Evolutionary conservation across 768 basidiomycete genomes (phyloP), one percentile per base, ranked within the genome.

Genomic region (Phlebiopsis flavidoalba): DNA sequence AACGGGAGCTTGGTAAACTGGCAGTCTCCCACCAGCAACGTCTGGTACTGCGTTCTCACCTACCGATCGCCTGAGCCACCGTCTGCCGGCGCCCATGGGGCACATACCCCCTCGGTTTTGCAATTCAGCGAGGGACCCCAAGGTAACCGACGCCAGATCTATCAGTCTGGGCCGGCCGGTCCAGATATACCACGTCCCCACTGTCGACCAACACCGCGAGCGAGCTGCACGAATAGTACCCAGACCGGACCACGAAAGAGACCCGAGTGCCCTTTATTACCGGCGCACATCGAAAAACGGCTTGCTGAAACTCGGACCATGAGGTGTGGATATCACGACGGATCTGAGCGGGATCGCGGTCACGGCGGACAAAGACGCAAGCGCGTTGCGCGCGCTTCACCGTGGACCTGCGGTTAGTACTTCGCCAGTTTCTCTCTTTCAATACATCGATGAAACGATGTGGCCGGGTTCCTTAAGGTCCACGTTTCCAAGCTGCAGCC

Each of bases 111-210:
- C 85, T 84, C 0, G 71, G 74, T 17, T n/a, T n/a, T n/a, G n/a
- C n/a, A n/a, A n/a, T n/a, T n/a, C n/a, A n/a, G n/a, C n/a, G n/a
- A n/a, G n/a, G n/a, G n/a, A n/a, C n/a, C n/a, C n/a, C n/a, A n/a
- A n/a, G n/a, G n/a, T n/a, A n/a, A 82, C 83, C 61, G 76, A 80
- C 60, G 84, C 81, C 0, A 73, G n/a, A n/a, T n/a, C 90, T 55
- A 77, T 90, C 63, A 85, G n/a, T 90, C 60, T 90, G 88, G 88
- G 86, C 88, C n/a, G 4, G 81, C 85, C 1, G 88, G 88, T n/a
- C 2, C 81, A 87, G 60, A 88, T 90, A 22, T 82, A 84, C 68
- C 77, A 74, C 14, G 77, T 90, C 11, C 87, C n/a, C 88, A 15
- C 73, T 90, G 31, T 63, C 73, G 5, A 69, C 67, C n/a, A 87